Evolutionary conservation across 1,284 basidiomycete genomes (phyloP).

Genomic region (Pulchroboletus neoregius): DNA sequence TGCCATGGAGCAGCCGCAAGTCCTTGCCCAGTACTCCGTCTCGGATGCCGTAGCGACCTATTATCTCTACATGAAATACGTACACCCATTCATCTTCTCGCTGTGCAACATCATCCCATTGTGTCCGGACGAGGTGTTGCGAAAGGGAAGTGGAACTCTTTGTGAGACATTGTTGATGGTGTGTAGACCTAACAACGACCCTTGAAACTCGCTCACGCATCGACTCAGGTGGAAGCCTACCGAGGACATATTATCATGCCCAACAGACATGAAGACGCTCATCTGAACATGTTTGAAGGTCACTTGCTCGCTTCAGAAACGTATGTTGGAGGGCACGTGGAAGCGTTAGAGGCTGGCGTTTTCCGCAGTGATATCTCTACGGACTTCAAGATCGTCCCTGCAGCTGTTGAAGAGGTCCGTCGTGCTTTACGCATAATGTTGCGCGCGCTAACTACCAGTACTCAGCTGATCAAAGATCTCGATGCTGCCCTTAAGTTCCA

Average conservation of each 20-base stretch:
- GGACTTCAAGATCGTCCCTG: constrained; percentile 93
- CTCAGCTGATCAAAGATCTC: constrained; percentile 88
- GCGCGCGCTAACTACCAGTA: constrained; percentile 1
- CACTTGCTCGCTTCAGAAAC: constrained; percentile 96
- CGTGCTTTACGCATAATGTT: not conserved
- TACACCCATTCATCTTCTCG: constrained; percentile 99
- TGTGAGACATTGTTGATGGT: constrained; percentile 99
- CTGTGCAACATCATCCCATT: constrained; percentile 99
- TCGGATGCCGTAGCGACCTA: constrained; percentile 99
- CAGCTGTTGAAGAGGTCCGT: constrained; percentile 78
- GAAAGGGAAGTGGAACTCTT: constrained; percentile 94
- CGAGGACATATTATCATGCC: constrained; percentile 95
- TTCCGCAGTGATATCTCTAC: constrained; percentile 95
- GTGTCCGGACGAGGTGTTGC: constrained; percentile 92
- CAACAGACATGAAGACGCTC: constrained; percentile 91
- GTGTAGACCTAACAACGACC: constrained; percentile 22
- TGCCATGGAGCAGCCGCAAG: constrained; percentile 93
- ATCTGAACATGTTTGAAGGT: constrained; percentile 92
- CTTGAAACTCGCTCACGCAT: constrained; percentile 4
- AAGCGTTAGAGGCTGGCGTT: constrained; percentile 97
- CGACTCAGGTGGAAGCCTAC: constrained; percentile 89
- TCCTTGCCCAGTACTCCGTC: constrained; percentile 96
- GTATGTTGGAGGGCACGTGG: constrained; percentile 98
- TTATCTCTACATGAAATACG: constrained; percentile 99
- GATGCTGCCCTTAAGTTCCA: constrained; percentile 90